Evolutionary conservation across 441 rosid species (phyloP).

Genomic region (Aquilaria agallochum): DNA sequence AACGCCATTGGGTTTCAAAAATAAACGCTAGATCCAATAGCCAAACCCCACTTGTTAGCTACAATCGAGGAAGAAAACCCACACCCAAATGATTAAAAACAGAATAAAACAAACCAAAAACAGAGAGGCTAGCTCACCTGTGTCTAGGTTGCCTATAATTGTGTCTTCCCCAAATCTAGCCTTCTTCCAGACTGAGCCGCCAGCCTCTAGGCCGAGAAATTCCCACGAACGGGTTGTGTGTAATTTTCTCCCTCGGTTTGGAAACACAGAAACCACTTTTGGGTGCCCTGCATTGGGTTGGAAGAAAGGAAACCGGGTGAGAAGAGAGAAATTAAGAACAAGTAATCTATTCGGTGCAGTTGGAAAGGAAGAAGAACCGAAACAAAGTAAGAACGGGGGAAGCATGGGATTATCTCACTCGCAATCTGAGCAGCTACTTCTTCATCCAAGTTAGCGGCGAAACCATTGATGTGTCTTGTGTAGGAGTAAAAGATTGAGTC

Average conservation of each 20-base stretch:
- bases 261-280: constrained; percentile 56
- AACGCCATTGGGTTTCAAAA: neutral
- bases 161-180: constrained; percentile 61
- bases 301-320: neutral
- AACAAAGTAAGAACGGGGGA: constrained; percentile 6
- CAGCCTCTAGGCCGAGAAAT: constrained; percentile 50
- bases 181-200: constrained; percentile 46
- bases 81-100: neutral
- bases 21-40: constrained; percentile 10
- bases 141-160: constrained; percentile 69
- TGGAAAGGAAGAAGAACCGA: neutral
- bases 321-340: neutral
- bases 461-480: constrained; percentile 63
- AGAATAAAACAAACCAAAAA: neutral
- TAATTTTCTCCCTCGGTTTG: constrained; percentile 53
- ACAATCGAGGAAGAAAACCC: neutral
- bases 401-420: constrained; percentile 22
- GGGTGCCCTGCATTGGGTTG: constrained; percentile 44
- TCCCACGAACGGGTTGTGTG: constrained; percentile 79
- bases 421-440: constrained; percentile 38
- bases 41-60: constrained; percentile 16
- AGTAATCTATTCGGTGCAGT: neutral
- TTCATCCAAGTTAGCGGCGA: constrained; percentile 49
- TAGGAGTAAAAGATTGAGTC: constrained; percentile 58
- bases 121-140: constrained; percentile 39